Evolutionary conservation across 768 basidiomycete genomes (phyloP), one percentile per base, ranked within the genome.

Genomic region (Bullera alba): DNA sequence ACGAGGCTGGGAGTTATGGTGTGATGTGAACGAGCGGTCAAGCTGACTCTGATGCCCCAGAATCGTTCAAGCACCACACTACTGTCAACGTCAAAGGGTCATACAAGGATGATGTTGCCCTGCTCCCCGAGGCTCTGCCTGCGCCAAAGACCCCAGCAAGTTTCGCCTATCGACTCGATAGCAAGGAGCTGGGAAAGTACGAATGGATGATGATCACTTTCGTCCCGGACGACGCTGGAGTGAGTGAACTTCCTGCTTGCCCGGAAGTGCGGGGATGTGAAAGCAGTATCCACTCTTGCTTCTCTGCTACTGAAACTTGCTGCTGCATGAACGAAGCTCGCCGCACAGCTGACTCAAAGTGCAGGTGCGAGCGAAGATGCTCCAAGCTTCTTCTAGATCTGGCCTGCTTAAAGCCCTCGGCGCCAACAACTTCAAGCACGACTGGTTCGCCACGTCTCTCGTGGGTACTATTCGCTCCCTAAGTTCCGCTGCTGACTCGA

Each of bases 131-230:
- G 2, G 50, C 69, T 2, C 46, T 72, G 2, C 69, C 71, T 0
- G 52, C 51, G 14, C 50, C 59, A 0, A 69, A 61, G 46, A 72
- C 69, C 3, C 69, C 69, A 14, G 69, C 69, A 15, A 62, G 61
- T 34, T 72, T 69, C 42, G 63, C 66, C 6, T 70, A 70, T 46
- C 49, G 67, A 17, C 54, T 67, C 14, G 70, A 70, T 34, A 50
- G 49, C 28, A 64, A 63, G 46, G 58, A 63, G 28, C 54, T 28
- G 1, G 65, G 61, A 6, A 63, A 56, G 32, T 65, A 49, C 27
- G 67, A 69, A 37, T 72, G 71, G 71, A 65, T 70, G 59, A 61
- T 70, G 60, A 59, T 72, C 45, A 69, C 69, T 15, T 72, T 60
- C 46, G 67, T 72, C 0, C 71, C 71, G 6, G 71, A 72, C 51